Percentiles rank a stretch among this genome's conserved stretches.
Evolutionary conservation across 1,139 yeast genomes (phyloP).

Genomic region (Kodamaea alishanica): DNA sequence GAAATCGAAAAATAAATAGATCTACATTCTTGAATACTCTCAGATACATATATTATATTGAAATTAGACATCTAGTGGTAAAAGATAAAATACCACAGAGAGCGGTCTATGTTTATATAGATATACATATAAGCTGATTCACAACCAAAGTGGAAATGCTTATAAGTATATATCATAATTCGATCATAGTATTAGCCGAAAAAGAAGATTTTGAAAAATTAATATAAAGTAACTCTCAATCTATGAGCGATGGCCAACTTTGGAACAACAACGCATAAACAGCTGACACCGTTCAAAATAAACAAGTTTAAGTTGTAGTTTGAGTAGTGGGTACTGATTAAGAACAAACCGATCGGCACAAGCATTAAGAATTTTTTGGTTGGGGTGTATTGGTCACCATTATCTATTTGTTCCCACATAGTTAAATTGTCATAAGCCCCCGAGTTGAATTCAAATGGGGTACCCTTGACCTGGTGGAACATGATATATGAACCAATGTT

Average conservation of each 20-base stretch:
- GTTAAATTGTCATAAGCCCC: slow-evolving; percentile 96
- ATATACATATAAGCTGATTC: no score
- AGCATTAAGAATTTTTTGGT: slow-evolving; percentile 87
- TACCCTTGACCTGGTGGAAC: slow-evolving; percentile 96
- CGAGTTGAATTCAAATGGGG: slow-evolving; percentile 93
- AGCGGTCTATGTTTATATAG: no score
- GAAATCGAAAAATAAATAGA: no score
- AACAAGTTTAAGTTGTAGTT: slow-evolving; percentile 79
- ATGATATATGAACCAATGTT: slow-evolving; percentile 89
- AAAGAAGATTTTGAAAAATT: slow-evolving; percentile 1
- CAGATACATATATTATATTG: no score
- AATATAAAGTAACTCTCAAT: slow-evolving; percentile 60
- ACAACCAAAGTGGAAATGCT: no score
- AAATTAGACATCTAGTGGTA: no score
- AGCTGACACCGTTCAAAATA: slow-evolving; percentile 73
- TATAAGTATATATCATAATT: no score
- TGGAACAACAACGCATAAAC: slow-evolving; percentile 81
- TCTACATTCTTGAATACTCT: no score
- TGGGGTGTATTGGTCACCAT: slow-evolving; percentile 96
- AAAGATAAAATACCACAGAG: no score
- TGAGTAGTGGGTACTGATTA: slow-evolving; percentile 87
- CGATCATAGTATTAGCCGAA: no score
- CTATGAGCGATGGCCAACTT: slow-evolving; percentile 81
- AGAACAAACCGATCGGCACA: slow-evolving; percentile 84
- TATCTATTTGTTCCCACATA: slow-evolving; percentile 98